phyloP scores from a whole-genome alignment of 208 protist species.

The Trichomonas vaginalis region DNA sequence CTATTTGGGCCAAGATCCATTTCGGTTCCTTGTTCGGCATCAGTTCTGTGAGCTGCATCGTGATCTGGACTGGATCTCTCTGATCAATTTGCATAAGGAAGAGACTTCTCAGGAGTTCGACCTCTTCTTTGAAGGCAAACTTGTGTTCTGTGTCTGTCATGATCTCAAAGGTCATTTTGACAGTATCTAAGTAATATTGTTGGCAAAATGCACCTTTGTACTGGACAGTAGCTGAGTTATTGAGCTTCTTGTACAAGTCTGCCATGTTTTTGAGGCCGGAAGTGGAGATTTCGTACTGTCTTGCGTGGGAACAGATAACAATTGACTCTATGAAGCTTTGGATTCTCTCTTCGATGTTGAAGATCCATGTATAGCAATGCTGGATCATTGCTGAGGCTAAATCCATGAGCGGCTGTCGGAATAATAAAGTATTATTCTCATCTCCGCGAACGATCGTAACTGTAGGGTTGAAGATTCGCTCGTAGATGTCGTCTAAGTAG shows the following conservation, averaged over 20 bases:
- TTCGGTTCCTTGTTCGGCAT: background rate
- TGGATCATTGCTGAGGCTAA: background rate
- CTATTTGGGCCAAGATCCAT: background rate
- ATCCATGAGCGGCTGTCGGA: background rate
- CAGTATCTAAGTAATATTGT: background rate
- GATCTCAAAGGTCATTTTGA: background rate
- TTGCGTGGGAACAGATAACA: background rate
- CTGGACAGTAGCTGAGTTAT: background rate
- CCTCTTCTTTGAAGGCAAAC: background rate
- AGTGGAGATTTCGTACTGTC: background rate
- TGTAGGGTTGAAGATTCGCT: background rate
- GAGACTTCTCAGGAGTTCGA: background rate
- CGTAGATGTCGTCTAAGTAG: background rate
- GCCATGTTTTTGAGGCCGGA: background rate
- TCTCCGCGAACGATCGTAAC: background rate
- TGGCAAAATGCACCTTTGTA: background rate
- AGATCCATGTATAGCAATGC: background rate
- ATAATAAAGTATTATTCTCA: background rate
- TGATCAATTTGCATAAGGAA: background rate
- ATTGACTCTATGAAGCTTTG: background rate
- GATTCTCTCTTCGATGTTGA: background rate
- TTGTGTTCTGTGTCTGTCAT: constrained; percentile 9
- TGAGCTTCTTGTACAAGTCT: background rate
- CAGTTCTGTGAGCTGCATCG: background rate
- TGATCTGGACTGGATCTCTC: background rate